Base-by-base conservation (phyloP, 495 filamentous ascomycete species). In the Niebla homalea region DNA sequence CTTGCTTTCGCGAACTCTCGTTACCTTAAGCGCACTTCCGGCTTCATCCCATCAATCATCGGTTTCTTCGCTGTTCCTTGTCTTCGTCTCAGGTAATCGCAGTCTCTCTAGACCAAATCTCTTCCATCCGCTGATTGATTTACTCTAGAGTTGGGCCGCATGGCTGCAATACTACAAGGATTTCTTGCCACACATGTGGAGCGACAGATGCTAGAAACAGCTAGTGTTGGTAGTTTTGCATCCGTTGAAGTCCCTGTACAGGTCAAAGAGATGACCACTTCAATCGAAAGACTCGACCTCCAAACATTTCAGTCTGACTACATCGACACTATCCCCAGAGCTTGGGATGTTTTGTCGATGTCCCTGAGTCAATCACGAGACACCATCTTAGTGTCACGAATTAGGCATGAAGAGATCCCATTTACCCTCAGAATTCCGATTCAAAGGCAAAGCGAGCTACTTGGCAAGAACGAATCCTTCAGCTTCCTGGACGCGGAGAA, bases 391-490 rank as follows among this genome's bases (percentile, higher is more conserved):
- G 78, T 94, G 37, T 87, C 84, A 12, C 83, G 83, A 54, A 76
- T 94, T 20, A 78, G 85, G 51, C 69, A 78, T 32, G 79, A 77
- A 16, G 75, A 84, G 25, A 75, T 72, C 23, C 92, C 93, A 8
- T 89, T 97, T 55, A 75, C 92, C 40, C 66, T 98, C 21, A 81
- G 87, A 10, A 72, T 97, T 21, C 92, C 92, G 0, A 77, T 97
- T 19, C 78, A 78, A 50, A 70, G 93, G 35, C 84, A 89, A 26
- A 86, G 77, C 56, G 84, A 83, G 0, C 77, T 86, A n/a, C 89
- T 89, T 48, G 71, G 72, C 29, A 85, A 88, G 44, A 84, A 85
- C 32, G 85, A 88, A 36, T 73, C 81, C 1, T 95, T 97, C 59
- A 82, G 80, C 26, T 98, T 93, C 58, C 74, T 80, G 14, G 75